Percentiles rank a stretch among this genome's conserved stretches.
phyloP scores from a whole-genome alignment of 257 asterid genomes.

The Ilex aquifolium region DNA sequence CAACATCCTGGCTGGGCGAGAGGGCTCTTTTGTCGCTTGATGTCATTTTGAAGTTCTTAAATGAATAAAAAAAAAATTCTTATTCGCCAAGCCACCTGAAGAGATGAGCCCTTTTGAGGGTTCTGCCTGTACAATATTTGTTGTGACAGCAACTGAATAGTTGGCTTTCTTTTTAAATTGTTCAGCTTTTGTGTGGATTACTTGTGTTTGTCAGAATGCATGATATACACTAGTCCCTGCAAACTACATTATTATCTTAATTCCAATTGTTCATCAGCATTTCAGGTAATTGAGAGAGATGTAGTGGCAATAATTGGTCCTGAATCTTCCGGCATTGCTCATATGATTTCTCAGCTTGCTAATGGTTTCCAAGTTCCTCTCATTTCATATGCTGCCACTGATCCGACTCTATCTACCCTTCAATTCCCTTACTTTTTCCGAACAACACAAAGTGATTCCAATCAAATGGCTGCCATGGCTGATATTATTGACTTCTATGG shows the following conservation, averaged over 20 bases:
- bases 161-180: background rate
- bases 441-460: slow-evolving; percentile 68
- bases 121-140: too few relatives aligned
- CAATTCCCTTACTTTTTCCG: slow-evolving; percentile 77
- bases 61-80: too few relatives aligned
- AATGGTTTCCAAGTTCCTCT: slow-evolving; percentile 75
- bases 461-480: slow-evolving; percentile 75
- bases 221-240: background rate
- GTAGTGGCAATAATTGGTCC: slow-evolving; percentile 76
- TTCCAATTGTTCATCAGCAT: slow-evolving; percentile 18
- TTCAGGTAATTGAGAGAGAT: slow-evolving; percentile 48
- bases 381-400: slow-evolving; percentile 78
- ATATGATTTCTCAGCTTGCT: slow-evolving; percentile 56
- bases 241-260: background rate
- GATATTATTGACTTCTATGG: slow-evolving; percentile 54
- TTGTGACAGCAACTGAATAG: too few relatives aligned
- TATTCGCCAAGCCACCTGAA: too few relatives aligned
- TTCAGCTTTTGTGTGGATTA: background rate
- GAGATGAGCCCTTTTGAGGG: too few relatives aligned
- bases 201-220: background rate
- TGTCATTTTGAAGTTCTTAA: too few relatives aligned
- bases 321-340: slow-evolving; percentile 80
- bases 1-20: too few relatives aligned
- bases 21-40: too few relatives aligned
- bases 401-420: slow-evolving; percentile 72